Base-by-base conservation (phyloP, 2,329 filamentous ascomycete species). In the Daldinia eschscholtzii region DNA sequence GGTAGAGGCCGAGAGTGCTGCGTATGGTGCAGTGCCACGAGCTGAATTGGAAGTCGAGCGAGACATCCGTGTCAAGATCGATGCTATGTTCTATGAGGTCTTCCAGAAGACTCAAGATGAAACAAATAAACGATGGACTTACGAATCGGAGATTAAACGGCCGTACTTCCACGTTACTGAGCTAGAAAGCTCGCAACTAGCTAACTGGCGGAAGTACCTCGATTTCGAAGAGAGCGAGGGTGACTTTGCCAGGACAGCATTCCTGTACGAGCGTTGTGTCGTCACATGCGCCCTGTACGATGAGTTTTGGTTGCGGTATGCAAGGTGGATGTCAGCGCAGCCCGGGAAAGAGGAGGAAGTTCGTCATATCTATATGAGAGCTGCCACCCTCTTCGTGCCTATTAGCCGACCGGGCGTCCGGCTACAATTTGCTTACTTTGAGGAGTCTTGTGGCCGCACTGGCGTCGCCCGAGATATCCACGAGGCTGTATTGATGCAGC, bases 241-340 rank as follows among this genome's bases (percentile, higher is more conserved):
- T 59, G 89, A 94, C 71, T 93, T 90, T 72, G 81, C 85, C 13
- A 89, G 96, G 66, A 91, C 87, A 52, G 88, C 92, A 5, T 96
- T 96, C 76, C 83, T 99, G 35, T 98, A 99, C 78, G 96, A 99
- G 83, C 91, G 96, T 58, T 98, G 94, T 75, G 82, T 99, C 59
- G 93, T 97, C 39, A 95, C 93, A 0, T 97, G 93, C 76, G 95
- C 96, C 15, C 92, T 97, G 73, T 98, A 99, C 78, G 95, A 98
- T 57, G 95, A 98, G 78, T 97, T 98, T 80, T 99, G 96, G 96
- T 89, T 97, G 76, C 92, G 96, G n/a, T 99, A 97, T 80, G 93
- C 92, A 15, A 87, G 95, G 44, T 99, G 96, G 96, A 97, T 98
- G 92, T 86, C 88, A 66, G 89, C 89, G 0, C 93, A 97, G 77